Evolutionary conservation across 495 filamentous ascomycete species (phyloP), one percentile per base, ranked within the genome.

Genomic region (Chaetomium tenue): DNA sequence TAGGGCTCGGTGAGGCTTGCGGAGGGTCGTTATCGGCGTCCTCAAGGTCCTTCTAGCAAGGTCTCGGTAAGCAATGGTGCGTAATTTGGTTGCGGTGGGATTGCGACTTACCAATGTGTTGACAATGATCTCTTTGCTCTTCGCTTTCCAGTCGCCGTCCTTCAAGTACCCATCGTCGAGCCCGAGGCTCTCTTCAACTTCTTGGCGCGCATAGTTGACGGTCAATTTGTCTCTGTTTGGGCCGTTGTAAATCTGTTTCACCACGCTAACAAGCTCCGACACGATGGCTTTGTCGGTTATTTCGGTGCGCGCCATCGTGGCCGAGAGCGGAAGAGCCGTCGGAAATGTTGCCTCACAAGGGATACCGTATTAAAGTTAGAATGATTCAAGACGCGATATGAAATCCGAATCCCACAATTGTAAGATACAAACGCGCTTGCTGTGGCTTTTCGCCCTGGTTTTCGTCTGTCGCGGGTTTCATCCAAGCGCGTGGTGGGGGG

Each of bases 131-230:
- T 81, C 68, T 63, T 95, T 91, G 76, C 91, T 95, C 67, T 82
- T 83, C n/a, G 78, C 72, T 69, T 94, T 95, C 94, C 93, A 97
- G 20, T 81, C 73, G 4, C 67, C 73, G 48, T 84, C 74, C 67
- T 87, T 90, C 70, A 96, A 87, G 69, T 90, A 96, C 0, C 84
- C 89, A 5, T 83, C 77, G 3, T 83, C 81, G 1, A 98, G 82
- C 28, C 76, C 80, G 8, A 92, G 74, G 50, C 87, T 72, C 66
- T 86, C 75, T 69, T 93, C 91, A 3, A 84, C 88, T 2, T 79
- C 79, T 40, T 84, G 78, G 44, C 93, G 89, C 50, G 91, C 85
- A 50, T 82, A 79, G 63, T 91, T 93, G 70, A 96, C 84, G 0
- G 92, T 92, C 40, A 96, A 78, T n/a, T 85, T 72, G 40, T 89